Evolutionary conservation across 2,329 filamentous ascomycete genomes (phyloP), one percentile per base, ranked within the genome.

Genomic region (Fusarium sp.): DNA sequence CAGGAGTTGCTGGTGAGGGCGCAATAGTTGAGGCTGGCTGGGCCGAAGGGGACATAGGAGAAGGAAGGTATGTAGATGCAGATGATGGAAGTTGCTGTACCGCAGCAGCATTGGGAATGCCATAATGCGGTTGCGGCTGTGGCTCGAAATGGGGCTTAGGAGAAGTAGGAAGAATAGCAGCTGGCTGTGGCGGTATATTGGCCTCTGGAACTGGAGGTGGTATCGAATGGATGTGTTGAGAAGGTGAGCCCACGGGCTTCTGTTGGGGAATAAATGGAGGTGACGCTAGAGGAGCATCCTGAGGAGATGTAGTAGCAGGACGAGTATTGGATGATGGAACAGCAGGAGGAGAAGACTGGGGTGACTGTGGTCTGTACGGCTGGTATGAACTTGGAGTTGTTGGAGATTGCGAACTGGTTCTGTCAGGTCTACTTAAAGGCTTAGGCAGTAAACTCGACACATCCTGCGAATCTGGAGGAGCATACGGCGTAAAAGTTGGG

Each of bases 361-460:
- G 60, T 16, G 73, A 71, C 20, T 71, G 63, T 10, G 74, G 77
- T 44, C 74, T 70, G 32, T 79, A 79, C 3, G 77, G 78, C 40
- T 74, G 72, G 48, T 79, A 80, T 30, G 76, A 59, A 22, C 70
- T 60, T 29, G 71, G 64, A 48, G 54, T 62, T 16, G 65, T 69
- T 7, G 71, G 71, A 24, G 73, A 72, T 32, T 74, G 73, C 27
- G 73, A 66, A 37, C 63, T 61, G 34, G 62, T 70, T 37, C 64
- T 71, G 37, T 61, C 61, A 40, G 64, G 54, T 16, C 51, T 56
- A 7, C 41, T 27, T 13, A 45, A 27, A 20, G 57, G 71, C 42
- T 49, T 74, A 9, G 49, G 34, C 6, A 67, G 66, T 12, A 54
- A 32, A 53, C 69, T 56, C 5, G 53, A 56, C 13, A 34, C 30